These are phyloP conservation scores for Triglochin maritima DNA, from an alignment of 106 monocot species.

Conservation along the genomic window DNA sequence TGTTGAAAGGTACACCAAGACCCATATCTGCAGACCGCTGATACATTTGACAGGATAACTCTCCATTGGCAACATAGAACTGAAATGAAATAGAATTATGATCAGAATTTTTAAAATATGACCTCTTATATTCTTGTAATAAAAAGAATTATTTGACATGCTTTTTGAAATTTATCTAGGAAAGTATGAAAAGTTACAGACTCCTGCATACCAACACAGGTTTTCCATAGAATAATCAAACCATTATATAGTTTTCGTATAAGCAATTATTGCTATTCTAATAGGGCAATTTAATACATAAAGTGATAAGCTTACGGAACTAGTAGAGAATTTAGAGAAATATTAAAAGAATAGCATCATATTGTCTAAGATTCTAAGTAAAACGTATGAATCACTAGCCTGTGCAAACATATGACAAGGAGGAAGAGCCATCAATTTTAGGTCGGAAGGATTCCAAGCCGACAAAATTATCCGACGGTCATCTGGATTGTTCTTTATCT, in stretches of 20 bases:
- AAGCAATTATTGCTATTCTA: no score
- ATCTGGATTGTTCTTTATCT: slow-evolving; percentile 92
- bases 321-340: no score
- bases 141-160: no score
- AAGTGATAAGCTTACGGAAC: no score
- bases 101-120: not conserved
- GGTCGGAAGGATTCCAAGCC: slow-evolving; percentile 97
- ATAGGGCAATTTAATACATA: no score
- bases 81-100: slow-evolving; percentile 9
- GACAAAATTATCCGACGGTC: slow-evolving; percentile 84
- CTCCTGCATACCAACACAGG: not conserved
- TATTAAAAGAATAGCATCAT: not conserved
- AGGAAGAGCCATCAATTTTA: slow-evolving; percentile 89
- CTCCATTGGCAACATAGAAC: slow-evolving; percentile 77
- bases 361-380: not conserved
- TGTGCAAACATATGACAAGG: slow-evolving; percentile 99
- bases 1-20: slow-evolving; percentile 75
- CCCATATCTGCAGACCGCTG: slow-evolving; percentile 85
- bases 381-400: slow-evolving; percentile 23
- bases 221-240: not conserved
- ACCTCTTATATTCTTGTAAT: not conserved
- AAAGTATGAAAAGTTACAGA: no score
- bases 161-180: no score
- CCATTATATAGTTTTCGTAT: no score
- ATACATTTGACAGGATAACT: slow-evolving; percentile 83